phyloP scores from a whole-genome alignment of 805 yeast species.

The Yarrowia sp. region DNA sequence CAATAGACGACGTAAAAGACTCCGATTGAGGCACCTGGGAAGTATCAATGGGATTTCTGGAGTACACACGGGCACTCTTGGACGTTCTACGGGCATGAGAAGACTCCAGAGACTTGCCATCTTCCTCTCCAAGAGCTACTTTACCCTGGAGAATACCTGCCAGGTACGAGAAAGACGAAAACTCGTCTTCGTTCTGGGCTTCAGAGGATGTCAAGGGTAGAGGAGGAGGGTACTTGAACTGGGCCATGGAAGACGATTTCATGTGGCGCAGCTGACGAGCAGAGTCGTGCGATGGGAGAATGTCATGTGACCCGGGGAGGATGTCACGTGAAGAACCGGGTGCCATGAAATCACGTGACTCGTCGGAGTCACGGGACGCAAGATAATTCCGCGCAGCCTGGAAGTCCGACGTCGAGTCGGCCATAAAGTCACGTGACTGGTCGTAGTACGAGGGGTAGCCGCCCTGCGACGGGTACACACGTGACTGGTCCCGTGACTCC shows the following conservation, averaged over 20 bases:
- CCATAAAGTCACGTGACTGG: constrained; percentile 17
- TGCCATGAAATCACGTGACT: constrained; percentile 12
- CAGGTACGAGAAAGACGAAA: constrained; percentile 25
- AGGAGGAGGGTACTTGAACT: constrained; percentile 38
- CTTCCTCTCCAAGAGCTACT: constrained; percentile 31
- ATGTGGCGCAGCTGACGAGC: background rate
- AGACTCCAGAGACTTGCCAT: constrained; percentile 23
- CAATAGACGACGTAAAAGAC: constrained; percentile 26
- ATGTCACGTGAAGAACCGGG: constrained; percentile 1
- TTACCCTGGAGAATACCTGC: constrained; percentile 34
- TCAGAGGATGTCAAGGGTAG: constrained; percentile 12
- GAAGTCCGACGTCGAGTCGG: constrained; percentile 8
- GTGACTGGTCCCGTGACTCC: constrained; percentile 14
- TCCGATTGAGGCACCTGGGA: constrained; percentile 8
- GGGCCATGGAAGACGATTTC: constrained; percentile 35
- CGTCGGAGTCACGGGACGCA: constrained; percentile 17
- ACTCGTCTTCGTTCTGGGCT: constrained; percentile 2
- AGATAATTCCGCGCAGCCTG: constrained; percentile 14
- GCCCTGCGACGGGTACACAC: background rate
- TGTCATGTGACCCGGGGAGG: background rate
- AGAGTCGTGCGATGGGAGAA: background rate
- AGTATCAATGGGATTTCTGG: constrained; percentile 3
- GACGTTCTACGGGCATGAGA: constrained; percentile 6
- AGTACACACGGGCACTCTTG: constrained; percentile 11
- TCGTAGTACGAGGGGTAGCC: background rate